Percentiles rank a stretch among this genome's conserved stretches.
Evolutionary conservation across 805 yeast species (phyloP).

Genomic region (Candida saitoana): DNA sequence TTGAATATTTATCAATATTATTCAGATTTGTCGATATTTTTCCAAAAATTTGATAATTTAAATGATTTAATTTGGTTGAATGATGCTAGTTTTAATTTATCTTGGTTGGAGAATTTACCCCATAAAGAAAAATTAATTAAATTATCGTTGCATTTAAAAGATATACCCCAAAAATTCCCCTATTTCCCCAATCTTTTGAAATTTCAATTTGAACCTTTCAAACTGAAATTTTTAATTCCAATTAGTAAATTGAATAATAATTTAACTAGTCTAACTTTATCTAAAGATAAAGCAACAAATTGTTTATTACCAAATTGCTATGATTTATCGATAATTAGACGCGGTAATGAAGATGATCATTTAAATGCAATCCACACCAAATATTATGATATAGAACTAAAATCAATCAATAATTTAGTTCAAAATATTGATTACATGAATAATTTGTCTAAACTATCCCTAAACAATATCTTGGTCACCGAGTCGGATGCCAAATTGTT

Average conservation of each 20-base stretch:
- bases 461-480: constrained; percentile 21
- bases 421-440: constrained; percentile 10
- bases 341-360: constrained; percentile 2
- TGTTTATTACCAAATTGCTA: constrained; percentile 14
- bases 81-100: constrained; percentile 25
- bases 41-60: constrained; percentile 20
- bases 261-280: constrained; percentile 16
- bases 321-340: constrained; percentile 10
- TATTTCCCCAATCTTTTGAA: constrained; percentile 28
- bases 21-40: constrained; percentile 24
- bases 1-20: constrained; percentile 32
- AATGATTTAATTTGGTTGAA: constrained; percentile 30
- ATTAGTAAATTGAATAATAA: constrained; percentile 15
- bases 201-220: constrained; percentile 36
- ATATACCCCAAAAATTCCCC: constrained; percentile 21
- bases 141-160: constrained; percentile 28
- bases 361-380: neutral
- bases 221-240: constrained; percentile 20
- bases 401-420: constrained; percentile 10
- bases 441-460: constrained; percentile 17
- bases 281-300: constrained; percentile 12
- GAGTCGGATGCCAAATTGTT: constrained; percentile 19
- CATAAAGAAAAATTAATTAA: constrained; percentile 20
- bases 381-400: constrained; percentile 11
- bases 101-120: constrained; percentile 28